These are phyloP conservation scores for Mallotus nudiflorus DNA, from an alignment of 345 rosid genomes.

Conservation along the genomic window DNA sequence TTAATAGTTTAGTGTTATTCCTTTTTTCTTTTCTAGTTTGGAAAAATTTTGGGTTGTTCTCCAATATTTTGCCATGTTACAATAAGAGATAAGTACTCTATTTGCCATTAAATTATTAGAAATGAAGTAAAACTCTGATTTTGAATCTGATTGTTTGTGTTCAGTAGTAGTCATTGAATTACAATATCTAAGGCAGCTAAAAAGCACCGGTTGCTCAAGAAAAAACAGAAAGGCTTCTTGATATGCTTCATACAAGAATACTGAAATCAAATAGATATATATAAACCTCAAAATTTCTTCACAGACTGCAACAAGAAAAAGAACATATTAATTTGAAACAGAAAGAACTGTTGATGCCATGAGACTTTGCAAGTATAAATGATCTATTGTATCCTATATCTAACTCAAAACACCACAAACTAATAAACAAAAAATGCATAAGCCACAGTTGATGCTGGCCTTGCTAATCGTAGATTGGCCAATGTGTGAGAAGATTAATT, in stretches of 20 bases:
- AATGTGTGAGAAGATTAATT: background rate
- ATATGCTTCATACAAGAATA: background rate
- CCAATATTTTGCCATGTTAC: no score
- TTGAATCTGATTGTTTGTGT: no score
- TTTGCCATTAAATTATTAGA: no score
- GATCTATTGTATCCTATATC: constrained; percentile 5
- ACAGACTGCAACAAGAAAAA: background rate
- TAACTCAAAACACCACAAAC: background rate
- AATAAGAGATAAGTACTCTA: no score
- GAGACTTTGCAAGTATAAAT: background rate
- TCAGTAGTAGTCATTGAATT: no score
- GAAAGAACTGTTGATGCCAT: background rate
- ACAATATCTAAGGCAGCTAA: background rate
- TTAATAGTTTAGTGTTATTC: no score
- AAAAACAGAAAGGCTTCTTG: background rate
- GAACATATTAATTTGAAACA: background rate
- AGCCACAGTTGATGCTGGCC: constrained; percentile 4
- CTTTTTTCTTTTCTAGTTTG: no score
- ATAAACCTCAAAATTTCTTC: constrained; percentile 4
- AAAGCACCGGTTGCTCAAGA: no score
- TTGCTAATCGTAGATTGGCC: background rate
- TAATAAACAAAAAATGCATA: constrained; percentile 7
- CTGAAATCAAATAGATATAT: background rate
- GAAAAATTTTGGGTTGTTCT: no score
- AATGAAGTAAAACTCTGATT: no score